These are phyloP conservation scores for Crithidia thermophila DNA, from an alignment of 208 protist species.

Conservation along the genomic window DNA sequence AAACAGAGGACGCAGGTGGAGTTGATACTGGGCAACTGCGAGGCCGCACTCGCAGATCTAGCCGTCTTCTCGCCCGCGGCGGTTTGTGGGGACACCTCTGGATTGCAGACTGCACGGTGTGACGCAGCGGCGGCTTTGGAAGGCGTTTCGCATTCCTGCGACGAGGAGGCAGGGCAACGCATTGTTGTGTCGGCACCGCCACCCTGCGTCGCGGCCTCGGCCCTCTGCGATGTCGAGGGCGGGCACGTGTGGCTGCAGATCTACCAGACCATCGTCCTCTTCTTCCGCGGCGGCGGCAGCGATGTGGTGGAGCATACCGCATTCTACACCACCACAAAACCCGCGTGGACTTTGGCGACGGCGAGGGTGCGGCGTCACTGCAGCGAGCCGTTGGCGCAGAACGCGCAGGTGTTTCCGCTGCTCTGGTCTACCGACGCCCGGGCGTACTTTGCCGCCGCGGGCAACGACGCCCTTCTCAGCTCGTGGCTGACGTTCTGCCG, in stretches of 20 bases:
- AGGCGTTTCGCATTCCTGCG: too few relatives aligned
- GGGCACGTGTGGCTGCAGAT: conserved; percentile 12
- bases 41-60: background rate
- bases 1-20: conserved; percentile 4
- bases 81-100: too few relatives aligned
- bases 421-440: conserved; percentile 23
- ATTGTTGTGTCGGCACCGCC: too few relatives aligned
- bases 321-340: conserved; percentile 5
- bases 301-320: background rate
- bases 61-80: background rate
- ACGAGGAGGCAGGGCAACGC: too few relatives aligned
- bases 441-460: conserved; percentile 9
- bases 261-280: conserved; percentile 16
- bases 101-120: too few relatives aligned
- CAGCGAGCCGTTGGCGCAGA: background rate
- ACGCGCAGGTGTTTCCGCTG: conserved; percentile 11
- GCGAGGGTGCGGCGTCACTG: background rate
- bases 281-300: conserved; percentile 1
- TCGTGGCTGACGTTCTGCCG: background rate
- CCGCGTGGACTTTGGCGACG: conserved; percentile 14
- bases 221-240: background rate
- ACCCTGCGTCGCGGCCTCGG: background rate
- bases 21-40: conserved; percentile 22
- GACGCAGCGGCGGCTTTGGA: too few relatives aligned
- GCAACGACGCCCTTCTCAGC: background rate